A percentile compares a stretch with the other conserved stretches of the same genome.
These are phyloP conservation scores for Claviceps sp. DNA, from an alignment of 2,329 filamentous ascomycete genomes.

Conservation along the genomic window DNA sequence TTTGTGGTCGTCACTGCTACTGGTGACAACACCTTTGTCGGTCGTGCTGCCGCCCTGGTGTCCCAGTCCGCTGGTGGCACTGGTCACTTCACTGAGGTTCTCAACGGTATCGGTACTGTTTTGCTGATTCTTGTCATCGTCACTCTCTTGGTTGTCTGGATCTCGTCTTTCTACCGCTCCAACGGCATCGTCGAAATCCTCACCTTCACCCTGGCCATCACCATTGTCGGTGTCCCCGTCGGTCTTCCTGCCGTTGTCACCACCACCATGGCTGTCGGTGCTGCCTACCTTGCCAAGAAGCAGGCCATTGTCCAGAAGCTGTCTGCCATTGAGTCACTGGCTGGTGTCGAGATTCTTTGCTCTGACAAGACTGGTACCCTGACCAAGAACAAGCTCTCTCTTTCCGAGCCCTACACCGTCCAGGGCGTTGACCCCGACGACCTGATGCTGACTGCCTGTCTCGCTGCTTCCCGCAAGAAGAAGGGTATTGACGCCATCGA, in stretches of 20 bases:
- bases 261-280: slow-evolving; percentile 89
- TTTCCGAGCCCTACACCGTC: slow-evolving; percentile 74
- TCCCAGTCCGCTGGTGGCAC: slow-evolving; percentile 58
- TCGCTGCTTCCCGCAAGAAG: slow-evolving; percentile 86
- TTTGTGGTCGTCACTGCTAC: slow-evolving; percentile 72
- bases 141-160: slow-evolving; percentile 72
- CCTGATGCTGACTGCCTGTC: slow-evolving; percentile 82
- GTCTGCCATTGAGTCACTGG: slow-evolving; percentile 80
- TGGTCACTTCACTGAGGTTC: slow-evolving; percentile 83
- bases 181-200: slow-evolving; percentile 69
- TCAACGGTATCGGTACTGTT: slow-evolving; percentile 74
- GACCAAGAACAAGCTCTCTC: slow-evolving; percentile 87
- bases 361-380: slow-evolving; percentile 78
- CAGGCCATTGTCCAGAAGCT: slow-evolving; percentile 90
- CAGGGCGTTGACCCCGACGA: slow-evolving; percentile 73
- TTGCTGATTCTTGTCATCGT: slow-evolving; percentile 68
- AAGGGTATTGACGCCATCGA: slow-evolving; percentile 93
- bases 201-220: slow-evolving; percentile 75
- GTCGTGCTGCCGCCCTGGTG: slow-evolving; percentile 75
- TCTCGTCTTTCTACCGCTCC: slow-evolving; percentile 77
- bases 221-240: slow-evolving; percentile 83
- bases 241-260: slow-evolving; percentile 88
- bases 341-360: slow-evolving; percentile 84
- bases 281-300: slow-evolving; percentile 82
- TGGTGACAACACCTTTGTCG: slow-evolving; percentile 83